A percentile compares a stretch with the other conserved stretches of the same genome.
These are phyloP conservation scores for Leptographium galeiforme DNA, from an alignment of 2,329 filamentous ascomycete genomes.

Conservation along the genomic window DNA sequence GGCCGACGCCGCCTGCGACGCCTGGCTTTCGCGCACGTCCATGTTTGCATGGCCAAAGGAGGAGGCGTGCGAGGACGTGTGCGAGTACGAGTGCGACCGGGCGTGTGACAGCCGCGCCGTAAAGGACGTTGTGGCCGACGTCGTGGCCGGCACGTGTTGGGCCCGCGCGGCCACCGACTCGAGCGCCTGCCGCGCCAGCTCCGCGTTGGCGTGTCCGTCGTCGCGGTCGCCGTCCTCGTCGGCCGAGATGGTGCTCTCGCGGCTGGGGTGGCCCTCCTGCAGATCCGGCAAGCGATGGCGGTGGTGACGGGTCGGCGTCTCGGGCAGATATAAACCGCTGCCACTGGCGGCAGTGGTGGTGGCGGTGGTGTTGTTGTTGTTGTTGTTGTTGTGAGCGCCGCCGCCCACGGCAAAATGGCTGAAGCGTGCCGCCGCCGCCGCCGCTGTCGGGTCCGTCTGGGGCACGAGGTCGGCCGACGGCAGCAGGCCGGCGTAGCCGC, in stretches of 20 bases:
- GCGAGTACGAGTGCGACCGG: constrained; percentile 8
- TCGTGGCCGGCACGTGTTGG: not conserved
- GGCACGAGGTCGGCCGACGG: constrained; percentile 51
- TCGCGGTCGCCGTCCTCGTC: constrained; percentile 24
- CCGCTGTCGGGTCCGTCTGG: constrained; percentile 42
- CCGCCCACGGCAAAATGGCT: not conserved
- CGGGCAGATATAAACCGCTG: constrained; percentile 24
- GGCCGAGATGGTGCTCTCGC: constrained; percentile 75
- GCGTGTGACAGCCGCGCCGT: constrained; percentile 12
- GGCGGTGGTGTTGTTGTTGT: not conserved
- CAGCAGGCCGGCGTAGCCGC: constrained; percentile 37
- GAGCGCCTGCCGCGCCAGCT: constrained; percentile 40
- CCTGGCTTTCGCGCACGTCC: constrained; percentile 59
- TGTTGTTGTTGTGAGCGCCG: not conserved
- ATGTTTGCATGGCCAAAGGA: constrained; percentile 14
- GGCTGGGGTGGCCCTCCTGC: constrained; percentile 45
- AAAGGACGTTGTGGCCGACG: constrained; percentile 14
- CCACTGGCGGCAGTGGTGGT: constrained; percentile 4
- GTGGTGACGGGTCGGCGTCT: constrained; percentile 23
- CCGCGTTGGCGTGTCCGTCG: constrained; percentile 33
- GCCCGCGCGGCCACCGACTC: constrained; percentile 31
- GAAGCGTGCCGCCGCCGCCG: constrained; percentile 14
- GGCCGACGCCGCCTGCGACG: constrained; percentile 62
- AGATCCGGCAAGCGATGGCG: constrained; percentile 8
- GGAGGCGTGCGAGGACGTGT: not conserved